Percentiles rank a stretch among this genome's conserved stretches.
Evolutionary conservation across 2,329 filamentous ascomycete genomes (phyloP).

Genomic region (Aciculosporium take): DNA sequence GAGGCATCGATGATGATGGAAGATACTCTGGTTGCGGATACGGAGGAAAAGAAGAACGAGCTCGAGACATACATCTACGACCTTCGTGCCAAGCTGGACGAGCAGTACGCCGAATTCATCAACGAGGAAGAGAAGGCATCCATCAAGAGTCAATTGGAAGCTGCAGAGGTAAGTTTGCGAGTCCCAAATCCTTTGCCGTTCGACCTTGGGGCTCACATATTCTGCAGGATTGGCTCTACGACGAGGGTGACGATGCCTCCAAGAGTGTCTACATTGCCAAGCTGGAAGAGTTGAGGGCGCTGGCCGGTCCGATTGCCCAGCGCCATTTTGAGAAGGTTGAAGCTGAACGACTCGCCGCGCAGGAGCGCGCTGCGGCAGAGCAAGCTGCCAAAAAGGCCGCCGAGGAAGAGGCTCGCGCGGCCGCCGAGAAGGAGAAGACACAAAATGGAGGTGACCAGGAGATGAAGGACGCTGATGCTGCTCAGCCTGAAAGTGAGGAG

Average conservation of each 20-base stretch:
- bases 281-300: constrained; percentile 84
- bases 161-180: constrained; percentile 67
- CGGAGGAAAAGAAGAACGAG: constrained; percentile 99
- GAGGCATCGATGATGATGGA: constrained; percentile 90
- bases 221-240: constrained; percentile 90
- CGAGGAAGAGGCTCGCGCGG: constrained; percentile 41
- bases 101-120: constrained; percentile 76
- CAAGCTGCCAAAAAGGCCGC: constrained; percentile 58
- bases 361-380: constrained; percentile 66
- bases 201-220: constrained; percentile 7
- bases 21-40: constrained; percentile 96
- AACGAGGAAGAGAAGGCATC: constrained; percentile 86
- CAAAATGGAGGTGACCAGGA: constrained; percentile 41
- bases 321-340: constrained; percentile 92
- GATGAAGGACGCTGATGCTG: constrained; percentile 47
- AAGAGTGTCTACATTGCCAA: constrained; percentile 92
- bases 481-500: constrained; percentile 37
- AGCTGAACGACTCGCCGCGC: constrained; percentile 63
- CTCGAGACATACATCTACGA: constrained; percentile 97
- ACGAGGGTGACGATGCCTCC: constrained; percentile 85
- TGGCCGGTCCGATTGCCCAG: constrained; percentile 83
- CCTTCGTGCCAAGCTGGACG: constrained; percentile 86
- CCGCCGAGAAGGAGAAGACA: constrained; percentile 35
- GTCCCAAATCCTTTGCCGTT: neutral
- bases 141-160: constrained; percentile 69